Percentiles rank a stretch among this genome's conserved stretches.
These are phyloP conservation scores for Neurospora sp. DNA, from an alignment of 495 filamentous ascomycete genomes.

Conservation along the genomic window DNA sequence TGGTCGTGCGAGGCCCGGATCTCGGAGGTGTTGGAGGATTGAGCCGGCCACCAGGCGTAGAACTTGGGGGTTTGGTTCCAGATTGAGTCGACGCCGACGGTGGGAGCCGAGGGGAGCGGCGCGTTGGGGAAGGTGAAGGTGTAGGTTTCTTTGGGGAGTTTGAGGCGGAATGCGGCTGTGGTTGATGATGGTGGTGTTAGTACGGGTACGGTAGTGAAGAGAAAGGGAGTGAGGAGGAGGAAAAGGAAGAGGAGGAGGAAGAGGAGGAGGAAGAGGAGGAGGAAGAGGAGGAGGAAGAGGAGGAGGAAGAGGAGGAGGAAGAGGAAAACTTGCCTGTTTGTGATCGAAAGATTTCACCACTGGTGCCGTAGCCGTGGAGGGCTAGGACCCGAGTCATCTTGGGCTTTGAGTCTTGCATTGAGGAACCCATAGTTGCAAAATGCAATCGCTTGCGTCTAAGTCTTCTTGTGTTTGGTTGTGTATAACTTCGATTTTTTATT, in stretches of 20 bases:
- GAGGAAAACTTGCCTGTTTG: conserved; percentile 39
- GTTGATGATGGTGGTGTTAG: not conserved
- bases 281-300: not conserved
- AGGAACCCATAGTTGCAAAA: not conserved
- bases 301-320: too few relatives aligned
- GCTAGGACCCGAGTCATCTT: conserved; percentile 47
- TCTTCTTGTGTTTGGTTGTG: not conserved
- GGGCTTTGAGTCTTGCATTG: not conserved
- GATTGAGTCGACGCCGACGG: conserved; percentile 44
- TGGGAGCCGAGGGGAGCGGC: conserved; percentile 31
- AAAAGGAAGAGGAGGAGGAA: not conserved
- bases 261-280: not conserved
- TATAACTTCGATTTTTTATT: not conserved
- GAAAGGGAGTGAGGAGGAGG: not conserved
- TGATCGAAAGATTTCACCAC: conserved; percentile 45
- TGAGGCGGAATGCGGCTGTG: conserved; percentile 22
- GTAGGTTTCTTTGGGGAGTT: conserved; percentile 18
- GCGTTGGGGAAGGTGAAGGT: conserved; percentile 50
- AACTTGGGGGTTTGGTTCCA: conserved; percentile 33
- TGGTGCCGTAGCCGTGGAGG: conserved; percentile 55
- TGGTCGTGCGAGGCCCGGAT: conserved; percentile 33
- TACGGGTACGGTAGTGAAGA: not conserved
- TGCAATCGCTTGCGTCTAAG: not conserved
- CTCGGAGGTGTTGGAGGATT: conserved; percentile 14
- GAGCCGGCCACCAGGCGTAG: conserved; percentile 35